Base-by-base conservation (phyloP, 208 protist species). In the Trypanosoma platydactyli region DNA sequence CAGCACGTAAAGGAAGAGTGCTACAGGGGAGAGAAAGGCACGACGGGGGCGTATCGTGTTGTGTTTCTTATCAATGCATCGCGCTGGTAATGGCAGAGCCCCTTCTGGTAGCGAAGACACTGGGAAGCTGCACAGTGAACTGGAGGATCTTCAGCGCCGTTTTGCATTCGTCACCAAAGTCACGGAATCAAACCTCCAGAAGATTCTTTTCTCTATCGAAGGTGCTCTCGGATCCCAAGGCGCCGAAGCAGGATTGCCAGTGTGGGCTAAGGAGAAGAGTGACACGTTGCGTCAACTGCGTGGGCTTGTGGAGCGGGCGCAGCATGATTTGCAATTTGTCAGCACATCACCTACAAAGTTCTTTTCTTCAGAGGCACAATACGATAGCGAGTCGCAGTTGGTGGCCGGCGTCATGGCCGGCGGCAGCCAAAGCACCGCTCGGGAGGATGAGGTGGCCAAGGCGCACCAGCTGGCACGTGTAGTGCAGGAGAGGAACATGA, bases 401-500 rank as follows among this genome's bases (percentile, higher is more conserved):
- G 11, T 56, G 33, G 5, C 18, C 56, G 6, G 38, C 35, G 2
- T 18, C 33, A 6, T 25, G n/a, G 5, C 9, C 45, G 48, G 49
- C 49, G n/a, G 53, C 1, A 45, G n/a, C 12, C 24, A 45, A 22
- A 45, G 29, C n/a, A 33, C 16, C 22, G 24, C 3, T 45, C 29
- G 29, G 9, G 55, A 42, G 20, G 33, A 64, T 53, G 30, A 55
- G 15, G 16, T 49, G 15, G 30, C 54, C 27, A 46, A 46, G 33
- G 38, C 61, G 11, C 64, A 55, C 33, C 64, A 59, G 24, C 22
- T 70, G 44, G 54, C 50, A n/a, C 41, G 54, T 42, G 42, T 70
- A 27, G 22, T 62, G 18, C 38, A 62, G 22, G 64, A 70, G 46
- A 30, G 55, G 30, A 48, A 70, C n/a, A 13, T 12, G 25, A 40